Evolutionary conservation across 1,139 yeast genomes (phyloP).

Genomic region (Pneumocystis carinii): DNA sequence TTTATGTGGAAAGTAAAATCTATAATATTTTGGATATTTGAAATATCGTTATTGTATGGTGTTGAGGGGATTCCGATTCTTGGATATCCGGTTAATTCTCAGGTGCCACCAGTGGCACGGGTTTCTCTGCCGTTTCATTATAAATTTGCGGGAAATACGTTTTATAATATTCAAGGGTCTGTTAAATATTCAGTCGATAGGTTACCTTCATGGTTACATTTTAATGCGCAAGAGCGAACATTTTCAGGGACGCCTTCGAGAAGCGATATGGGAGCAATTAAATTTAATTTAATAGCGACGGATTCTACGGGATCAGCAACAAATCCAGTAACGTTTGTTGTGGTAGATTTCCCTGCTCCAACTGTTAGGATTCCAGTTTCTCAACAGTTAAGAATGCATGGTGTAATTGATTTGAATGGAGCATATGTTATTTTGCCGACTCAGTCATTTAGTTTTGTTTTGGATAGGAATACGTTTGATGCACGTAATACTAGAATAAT

Average conservation of each 20-base stretch:
- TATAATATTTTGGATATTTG: background rate
- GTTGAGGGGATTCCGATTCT: conserved; percentile 18
- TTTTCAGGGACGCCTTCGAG: conserved; percentile 56
- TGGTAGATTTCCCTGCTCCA: conserved; percentile 15
- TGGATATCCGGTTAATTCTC: conserved; percentile 70
- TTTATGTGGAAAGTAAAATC: no score
- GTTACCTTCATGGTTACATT: conserved; percentile 64
- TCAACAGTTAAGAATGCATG: conserved; percentile 13
- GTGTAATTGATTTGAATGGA: conserved; percentile 39
- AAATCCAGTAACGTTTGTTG: conserved; percentile 13
- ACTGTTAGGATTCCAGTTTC: conserved; percentile 13
- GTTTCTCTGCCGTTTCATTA: conserved; percentile 49
- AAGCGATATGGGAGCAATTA: conserved; percentile 30
- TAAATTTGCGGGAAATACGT: conserved; percentile 58
- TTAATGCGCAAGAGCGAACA: conserved; percentile 46
- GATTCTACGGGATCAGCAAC: conserved; percentile 24
- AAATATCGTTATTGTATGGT: background rate
- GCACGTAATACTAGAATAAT: conserved; percentile 30
- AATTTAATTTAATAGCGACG: conserved; percentile 44
- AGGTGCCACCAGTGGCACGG: conserved; percentile 77
- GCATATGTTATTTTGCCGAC: conserved; percentile 67
- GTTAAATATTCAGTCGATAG: conserved; percentile 42
- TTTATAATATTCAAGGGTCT: conserved; percentile 25
- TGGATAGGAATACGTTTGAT: conserved; percentile 45
- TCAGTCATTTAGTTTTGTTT: conserved; percentile 44